Conservation (phyloP, 805 yeast species). For the Candida easanensis region DNA sequence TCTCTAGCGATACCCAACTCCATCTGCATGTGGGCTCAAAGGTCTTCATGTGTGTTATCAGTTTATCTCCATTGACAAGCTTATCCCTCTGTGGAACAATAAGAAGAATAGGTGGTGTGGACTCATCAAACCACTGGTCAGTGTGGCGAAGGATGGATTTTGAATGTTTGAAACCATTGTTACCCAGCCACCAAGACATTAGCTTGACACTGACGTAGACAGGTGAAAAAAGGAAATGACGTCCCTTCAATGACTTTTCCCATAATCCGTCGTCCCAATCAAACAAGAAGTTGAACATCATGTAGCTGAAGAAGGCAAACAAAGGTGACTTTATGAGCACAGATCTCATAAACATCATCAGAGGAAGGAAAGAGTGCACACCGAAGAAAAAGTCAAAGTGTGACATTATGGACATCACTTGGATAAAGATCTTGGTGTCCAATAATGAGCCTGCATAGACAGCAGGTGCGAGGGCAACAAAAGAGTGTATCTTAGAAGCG, state of each 20-base stretch:
- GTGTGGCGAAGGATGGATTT: slow-evolving; percentile 49
- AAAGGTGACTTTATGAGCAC: slow-evolving; percentile 46
- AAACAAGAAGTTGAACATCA: slow-evolving; percentile 83
- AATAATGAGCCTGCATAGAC: slow-evolving; percentile 81
- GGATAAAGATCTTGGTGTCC: slow-evolving; percentile 57
- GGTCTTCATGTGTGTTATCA: slow-evolving; percentile 60
- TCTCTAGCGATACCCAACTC: slow-evolving; percentile 42
- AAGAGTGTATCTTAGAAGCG: slow-evolving; percentile 58
- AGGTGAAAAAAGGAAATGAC: slow-evolving; percentile 85
- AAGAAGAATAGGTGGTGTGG: slow-evolving; percentile 58
- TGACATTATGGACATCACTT: slow-evolving; percentile 55
- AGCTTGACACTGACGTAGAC: slow-evolving; percentile 74
- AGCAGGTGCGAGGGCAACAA: slow-evolving; percentile 86
- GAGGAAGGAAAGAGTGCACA: slow-evolving; percentile 70
- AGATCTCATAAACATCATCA: slow-evolving; percentile 60
- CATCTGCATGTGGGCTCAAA: slow-evolving; percentile 42
- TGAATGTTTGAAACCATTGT: slow-evolving; percentile 38
- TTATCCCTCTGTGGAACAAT: slow-evolving; percentile 73
- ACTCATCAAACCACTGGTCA: slow-evolving; percentile 49
- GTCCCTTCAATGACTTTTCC: slow-evolving; percentile 60
- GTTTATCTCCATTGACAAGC: slow-evolving; percentile 71
- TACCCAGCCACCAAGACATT: slow-evolving; percentile 91
- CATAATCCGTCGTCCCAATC: slow-evolving; percentile 84
- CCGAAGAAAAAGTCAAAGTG: slow-evolving; percentile 63
- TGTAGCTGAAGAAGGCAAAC: slow-evolving; percentile 65